A percentile compares a stretch with the other conserved stretches of the same genome.
Evolutionary conservation across 2,329 filamentous ascomycete species (phyloP).

Genomic region (Dothiorella sarmentorum): DNA sequence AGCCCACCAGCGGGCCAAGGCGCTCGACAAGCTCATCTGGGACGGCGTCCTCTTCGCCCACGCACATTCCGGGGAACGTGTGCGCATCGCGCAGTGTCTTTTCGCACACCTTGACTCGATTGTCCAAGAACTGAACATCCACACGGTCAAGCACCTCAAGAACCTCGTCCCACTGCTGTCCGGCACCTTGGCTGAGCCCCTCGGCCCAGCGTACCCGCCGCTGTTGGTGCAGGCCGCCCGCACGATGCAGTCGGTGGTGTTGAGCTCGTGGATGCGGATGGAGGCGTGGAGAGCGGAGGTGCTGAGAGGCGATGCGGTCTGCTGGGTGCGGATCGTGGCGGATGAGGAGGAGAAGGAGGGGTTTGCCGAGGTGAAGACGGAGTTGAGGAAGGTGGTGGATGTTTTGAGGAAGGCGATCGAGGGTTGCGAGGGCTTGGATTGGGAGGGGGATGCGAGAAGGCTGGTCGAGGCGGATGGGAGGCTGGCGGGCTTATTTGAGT

Average conservation of each 20-base stretch:
- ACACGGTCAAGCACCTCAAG: conserved; percentile 65
- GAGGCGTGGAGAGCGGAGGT: conserved; percentile 61
- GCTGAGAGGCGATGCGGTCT: conserved; percentile 52
- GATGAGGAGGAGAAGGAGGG: conserved; percentile 23
- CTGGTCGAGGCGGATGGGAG: conserved; percentile 30
- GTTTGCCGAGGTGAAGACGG: conserved; percentile 19
- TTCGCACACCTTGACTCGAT: conserved; percentile 50
- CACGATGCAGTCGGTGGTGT: conserved; percentile 56
- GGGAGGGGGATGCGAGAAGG: conserved; percentile 23
- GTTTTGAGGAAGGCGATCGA: conserved; percentile 29
- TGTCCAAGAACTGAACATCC: conserved; percentile 57
- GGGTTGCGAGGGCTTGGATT: conserved; percentile 23
- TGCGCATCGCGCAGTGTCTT: conserved; percentile 56
- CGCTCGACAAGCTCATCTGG: conserved; percentile 46
- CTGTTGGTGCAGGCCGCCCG: conserved; percentile 53
- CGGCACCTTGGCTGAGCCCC: conserved; percentile 64
- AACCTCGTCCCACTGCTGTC: conserved; percentile 66
- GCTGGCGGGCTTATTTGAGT: conserved; percentile 26
- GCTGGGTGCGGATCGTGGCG: conserved; percentile 29
- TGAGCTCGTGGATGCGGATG: conserved; percentile 68
- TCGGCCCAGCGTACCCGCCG: conserved; percentile 54
- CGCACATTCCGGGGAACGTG: conserved; percentile 58
- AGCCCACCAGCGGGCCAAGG: conserved; percentile 31
- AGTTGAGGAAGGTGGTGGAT: conserved; percentile 52
- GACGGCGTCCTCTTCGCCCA: conserved; percentile 44